Conservation (phyloP, 352 stramenopile species). For the Phytopythium montanum region DNA sequence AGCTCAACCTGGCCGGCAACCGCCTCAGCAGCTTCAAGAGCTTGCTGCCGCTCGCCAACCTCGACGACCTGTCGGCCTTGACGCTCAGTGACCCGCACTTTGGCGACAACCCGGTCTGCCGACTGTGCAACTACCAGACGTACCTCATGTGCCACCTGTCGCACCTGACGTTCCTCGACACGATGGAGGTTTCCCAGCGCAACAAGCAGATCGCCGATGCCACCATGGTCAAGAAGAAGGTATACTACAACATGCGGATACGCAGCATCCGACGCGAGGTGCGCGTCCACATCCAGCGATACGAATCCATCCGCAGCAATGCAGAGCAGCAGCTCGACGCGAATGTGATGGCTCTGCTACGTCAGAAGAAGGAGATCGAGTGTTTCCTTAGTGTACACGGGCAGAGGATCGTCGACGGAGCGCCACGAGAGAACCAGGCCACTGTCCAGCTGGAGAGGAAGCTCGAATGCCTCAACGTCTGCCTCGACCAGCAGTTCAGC, state of each 20-base stretch:
- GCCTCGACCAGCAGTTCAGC: constrained; percentile 33
- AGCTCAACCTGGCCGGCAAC: constrained; percentile 89
- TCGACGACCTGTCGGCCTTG: constrained; percentile 62
- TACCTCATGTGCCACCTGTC: constrained; percentile 88
- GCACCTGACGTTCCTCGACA: constrained; percentile 64
- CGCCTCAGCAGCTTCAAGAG: constrained; percentile 84
- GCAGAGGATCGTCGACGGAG: neutral
- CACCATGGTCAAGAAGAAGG: constrained; percentile 94
- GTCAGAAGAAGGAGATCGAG: constrained; percentile 72
- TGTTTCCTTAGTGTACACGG: constrained; percentile 21
- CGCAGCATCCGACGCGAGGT: constrained; percentile 87
- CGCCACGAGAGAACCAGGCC: constrained; percentile 15
- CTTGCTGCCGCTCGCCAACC: constrained; percentile 62
- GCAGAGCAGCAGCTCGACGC: constrained; percentile 47
- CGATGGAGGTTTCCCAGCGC: constrained; percentile 61
- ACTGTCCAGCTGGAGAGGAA: constrained; percentile 33
- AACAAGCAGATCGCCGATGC: constrained; percentile 88
- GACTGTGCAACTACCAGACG: constrained; percentile 92
- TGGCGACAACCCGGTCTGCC: constrained; percentile 88
- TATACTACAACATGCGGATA: constrained; percentile 95
- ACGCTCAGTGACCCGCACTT: constrained; percentile 87
- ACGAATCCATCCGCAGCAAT: constrained; percentile 36
- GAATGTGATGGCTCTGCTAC: constrained; percentile 36
- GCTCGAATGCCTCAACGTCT: constrained; percentile 31
- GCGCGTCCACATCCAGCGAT: constrained; percentile 43